These are phyloP conservation scores for Eudorina sp. DNA, from an alignment of 139 green algal species.

Conservation along the genomic window DNA sequence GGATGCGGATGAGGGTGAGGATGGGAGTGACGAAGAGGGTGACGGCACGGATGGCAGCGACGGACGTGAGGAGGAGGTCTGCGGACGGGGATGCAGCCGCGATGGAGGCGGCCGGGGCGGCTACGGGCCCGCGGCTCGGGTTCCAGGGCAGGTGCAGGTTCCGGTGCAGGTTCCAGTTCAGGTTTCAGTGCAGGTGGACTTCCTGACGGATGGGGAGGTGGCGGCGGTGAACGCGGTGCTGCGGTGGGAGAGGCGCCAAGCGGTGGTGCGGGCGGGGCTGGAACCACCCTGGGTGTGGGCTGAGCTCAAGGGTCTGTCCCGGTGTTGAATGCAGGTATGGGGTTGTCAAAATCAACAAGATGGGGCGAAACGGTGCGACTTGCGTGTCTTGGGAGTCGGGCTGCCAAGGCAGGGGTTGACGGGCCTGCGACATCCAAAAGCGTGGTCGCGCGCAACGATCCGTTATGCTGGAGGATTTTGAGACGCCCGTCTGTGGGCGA, in stretches of 20 bases:
- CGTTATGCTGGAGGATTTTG: no score
- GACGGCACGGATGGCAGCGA: background rate
- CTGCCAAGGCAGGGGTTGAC: no score
- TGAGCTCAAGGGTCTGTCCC: background rate
- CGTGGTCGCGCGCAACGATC: no score
- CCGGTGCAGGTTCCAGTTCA: background rate
- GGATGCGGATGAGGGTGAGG: background rate
- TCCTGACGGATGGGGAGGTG: background rate
- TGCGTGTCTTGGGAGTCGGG: no score
- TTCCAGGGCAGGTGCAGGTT: background rate
- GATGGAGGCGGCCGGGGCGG: no score
- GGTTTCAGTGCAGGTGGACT: background rate
- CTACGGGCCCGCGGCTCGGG: background rate
- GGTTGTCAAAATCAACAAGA: no score
- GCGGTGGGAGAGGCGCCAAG: background rate
- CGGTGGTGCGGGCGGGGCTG: slow-evolving; percentile 8
- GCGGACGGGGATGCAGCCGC: background rate
- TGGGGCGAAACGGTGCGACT: no score
- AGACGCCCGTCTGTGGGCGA: no score
- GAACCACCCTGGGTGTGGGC: slow-evolving; percentile 19
- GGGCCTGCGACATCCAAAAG: no score
- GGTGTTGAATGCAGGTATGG: no score
- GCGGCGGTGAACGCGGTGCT: background rate
- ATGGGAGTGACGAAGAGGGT: background rate
- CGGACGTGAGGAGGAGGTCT: no score